Conservation (phyloP, 129 eudicot genomes). For the Scalesia atractyloides region DNA sequence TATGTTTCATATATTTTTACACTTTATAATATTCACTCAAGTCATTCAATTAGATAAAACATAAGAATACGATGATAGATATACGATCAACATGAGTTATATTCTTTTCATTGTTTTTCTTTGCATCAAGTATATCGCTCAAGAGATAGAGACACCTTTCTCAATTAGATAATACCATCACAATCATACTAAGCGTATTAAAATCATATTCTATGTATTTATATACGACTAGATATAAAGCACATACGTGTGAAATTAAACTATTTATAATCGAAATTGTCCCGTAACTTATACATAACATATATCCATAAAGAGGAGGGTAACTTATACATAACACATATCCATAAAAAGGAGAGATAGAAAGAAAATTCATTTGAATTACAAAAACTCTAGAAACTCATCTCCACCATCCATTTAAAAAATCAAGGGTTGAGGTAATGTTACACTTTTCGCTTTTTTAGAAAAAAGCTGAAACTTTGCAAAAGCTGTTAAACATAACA, state of each 20-base stretch:
- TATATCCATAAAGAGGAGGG: not conserved
- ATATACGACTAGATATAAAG: slow-evolving; percentile 15
- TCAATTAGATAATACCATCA: slow-evolving; percentile 9
- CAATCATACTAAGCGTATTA: slow-evolving; percentile 35
- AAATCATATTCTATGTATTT: slow-evolving; percentile 24
- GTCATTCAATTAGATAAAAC: too few relatives aligned
- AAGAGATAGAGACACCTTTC: slow-evolving; percentile 21
- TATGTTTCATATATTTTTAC: too few relatives aligned
- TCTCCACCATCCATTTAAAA: too few relatives aligned
- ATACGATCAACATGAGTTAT: not conserved
- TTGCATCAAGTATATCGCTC: slow-evolving; percentile 24
- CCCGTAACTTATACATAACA: not conserved
- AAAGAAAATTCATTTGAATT: too few relatives aligned
- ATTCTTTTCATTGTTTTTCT: slow-evolving; percentile 17
- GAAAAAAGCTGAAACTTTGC: too few relatives aligned
- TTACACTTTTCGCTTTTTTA: not conserved
- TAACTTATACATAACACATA: not conserved
- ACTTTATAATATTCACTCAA: too few relatives aligned
- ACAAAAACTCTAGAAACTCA: too few relatives aligned
- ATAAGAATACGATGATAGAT: not conserved
- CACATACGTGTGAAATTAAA: slow-evolving; percentile 11
- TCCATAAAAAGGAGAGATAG: not conserved
- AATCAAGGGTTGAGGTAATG: too few relatives aligned
- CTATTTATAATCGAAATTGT: not conserved
- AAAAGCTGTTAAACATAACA: too few relatives aligned